phyloP scores from a whole-genome alignment of 2,329 filamentous ascomycete species.

The Fusarium sarcochroum region DNA sequence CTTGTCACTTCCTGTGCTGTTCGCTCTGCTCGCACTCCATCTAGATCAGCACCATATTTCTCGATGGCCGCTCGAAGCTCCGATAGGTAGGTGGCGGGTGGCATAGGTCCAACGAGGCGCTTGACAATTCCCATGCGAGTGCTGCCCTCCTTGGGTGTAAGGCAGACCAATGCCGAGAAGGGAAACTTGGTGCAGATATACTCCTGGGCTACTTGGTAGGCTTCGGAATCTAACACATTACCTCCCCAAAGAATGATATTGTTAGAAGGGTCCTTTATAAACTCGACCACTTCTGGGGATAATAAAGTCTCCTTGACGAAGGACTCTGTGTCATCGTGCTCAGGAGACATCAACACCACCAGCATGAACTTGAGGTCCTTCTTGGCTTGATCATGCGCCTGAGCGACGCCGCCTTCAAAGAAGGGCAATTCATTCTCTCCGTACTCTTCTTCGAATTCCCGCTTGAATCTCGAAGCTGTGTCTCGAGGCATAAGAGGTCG shows the following conservation, averaged over 20 bases:
- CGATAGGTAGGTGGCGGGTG: constrained; percentile 78
- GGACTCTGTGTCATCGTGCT: constrained; percentile 90
- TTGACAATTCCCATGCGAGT: constrained; percentile 93
- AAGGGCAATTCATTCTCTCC: constrained; percentile 80
- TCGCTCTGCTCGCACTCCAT: constrained; percentile 80
- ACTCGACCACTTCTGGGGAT: constrained; percentile 78
- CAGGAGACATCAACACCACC: constrained; percentile 89
- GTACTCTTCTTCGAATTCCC: constrained; percentile 96
- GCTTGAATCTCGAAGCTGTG: constrained; percentile 87
- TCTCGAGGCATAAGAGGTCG: constrained; percentile 87
- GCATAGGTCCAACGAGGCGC: constrained; percentile 79
- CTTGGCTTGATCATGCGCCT: constrained; percentile 91
- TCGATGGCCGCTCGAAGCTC: constrained; percentile 82
- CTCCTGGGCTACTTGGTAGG: constrained; percentile 91
- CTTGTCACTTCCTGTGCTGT: constrained; percentile 86
- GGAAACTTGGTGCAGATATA: constrained; percentile 94
- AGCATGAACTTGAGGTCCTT: constrained; percentile 91
- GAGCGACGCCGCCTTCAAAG: constrained; percentile 90
- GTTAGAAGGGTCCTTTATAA: constrained; percentile 80
- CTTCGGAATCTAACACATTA: constrained; percentile 92
- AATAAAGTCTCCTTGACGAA: constrained; percentile 89
- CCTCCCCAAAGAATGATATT: constrained; percentile 93
- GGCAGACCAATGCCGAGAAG: constrained; percentile 86
- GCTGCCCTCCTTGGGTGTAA: constrained; percentile 86
- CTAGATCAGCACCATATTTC: constrained; percentile 82